These are phyloP conservation scores for Citrus maxima DNA, from an alignment of 345 rosid species.

Conservation along the genomic window DNA sequence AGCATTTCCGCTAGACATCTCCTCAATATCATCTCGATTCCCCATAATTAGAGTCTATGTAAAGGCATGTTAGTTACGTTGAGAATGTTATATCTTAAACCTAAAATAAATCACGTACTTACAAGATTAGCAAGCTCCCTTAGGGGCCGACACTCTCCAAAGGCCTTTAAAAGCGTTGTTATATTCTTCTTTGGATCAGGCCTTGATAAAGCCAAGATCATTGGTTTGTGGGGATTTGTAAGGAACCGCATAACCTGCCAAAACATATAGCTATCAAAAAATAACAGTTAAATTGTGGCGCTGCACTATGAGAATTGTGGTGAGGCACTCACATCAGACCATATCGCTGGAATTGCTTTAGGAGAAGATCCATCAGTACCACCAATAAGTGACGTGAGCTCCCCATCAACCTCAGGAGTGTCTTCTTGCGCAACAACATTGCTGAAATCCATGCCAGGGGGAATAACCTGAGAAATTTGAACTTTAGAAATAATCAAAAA, in stretches of 20 bases:
- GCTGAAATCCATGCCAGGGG: slow-evolving; percentile 99
- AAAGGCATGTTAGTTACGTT: slow-evolving; percentile 7
- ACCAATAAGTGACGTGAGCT: slow-evolving; percentile 49
- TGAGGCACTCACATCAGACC: slow-evolving; percentile 75
- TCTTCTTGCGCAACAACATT: slow-evolving; percentile 92
- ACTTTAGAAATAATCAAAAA: slow-evolving; percentile 3
- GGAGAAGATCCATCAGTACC: slow-evolving; percentile 85
- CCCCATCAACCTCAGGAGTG: slow-evolving; percentile 73
- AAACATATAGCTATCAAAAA: slow-evolving; percentile 6
- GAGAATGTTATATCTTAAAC: not conserved
- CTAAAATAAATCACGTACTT: slow-evolving; percentile 14
- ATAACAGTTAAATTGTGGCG: not conserved
- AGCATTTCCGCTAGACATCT: slow-evolving; percentile 72
- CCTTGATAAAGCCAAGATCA: slow-evolving; percentile 93
- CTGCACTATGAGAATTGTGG: not conserved
- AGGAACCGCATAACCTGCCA: slow-evolving; percentile 86
- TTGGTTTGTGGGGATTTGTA: slow-evolving; percentile 93
- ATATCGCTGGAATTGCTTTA: slow-evolving; percentile 75
- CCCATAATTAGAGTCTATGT: slow-evolving; percentile 89
- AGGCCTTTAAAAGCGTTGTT: slow-evolving; percentile 89
- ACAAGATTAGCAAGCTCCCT: slow-evolving; percentile 98
- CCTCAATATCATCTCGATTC: slow-evolving; percentile 88
- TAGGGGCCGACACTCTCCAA: slow-evolving; percentile 87
- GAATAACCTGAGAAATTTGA: slow-evolving; percentile 64
- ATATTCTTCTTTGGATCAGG: slow-evolving; percentile 97